A percentile compares a stretch with the other conserved stretches of the same genome.
Evolutionary conservation across 306 rosid genomes (phyloP).

Genomic region (Cotoneaster glaucophyllus): DNA sequence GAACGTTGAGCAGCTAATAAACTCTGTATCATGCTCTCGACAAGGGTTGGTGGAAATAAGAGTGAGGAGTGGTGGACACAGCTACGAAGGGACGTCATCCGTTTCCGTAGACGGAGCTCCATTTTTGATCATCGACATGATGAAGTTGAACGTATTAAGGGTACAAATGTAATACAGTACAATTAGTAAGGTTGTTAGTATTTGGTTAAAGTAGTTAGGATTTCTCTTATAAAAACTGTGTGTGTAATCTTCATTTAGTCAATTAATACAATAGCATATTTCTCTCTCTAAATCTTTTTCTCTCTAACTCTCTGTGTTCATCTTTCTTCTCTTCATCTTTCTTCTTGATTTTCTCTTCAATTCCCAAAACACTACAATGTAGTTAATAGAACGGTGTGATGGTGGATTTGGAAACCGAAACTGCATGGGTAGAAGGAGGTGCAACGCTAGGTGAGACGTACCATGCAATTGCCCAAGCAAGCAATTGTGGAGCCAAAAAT

Average conservation of each 20-base stretch:
- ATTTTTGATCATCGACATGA: constrained; percentile 66
- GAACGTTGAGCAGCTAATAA: constrained; percentile 40
- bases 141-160: constrained; percentile 63
- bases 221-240: too few relatives aligned
- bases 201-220: too few relatives aligned
- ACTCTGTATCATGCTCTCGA: constrained; percentile 39
- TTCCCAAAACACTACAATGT: too few relatives aligned
- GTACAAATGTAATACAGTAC: too few relatives aligned
- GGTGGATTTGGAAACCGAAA: constrained; percentile 44
- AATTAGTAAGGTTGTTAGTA: too few relatives aligned
- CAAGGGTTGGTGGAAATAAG: constrained; percentile 31
- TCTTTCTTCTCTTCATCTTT: too few relatives aligned
- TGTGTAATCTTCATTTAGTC: too few relatives aligned
- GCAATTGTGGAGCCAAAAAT: too few relatives aligned
- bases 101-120: constrained; percentile 34
- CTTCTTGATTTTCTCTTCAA: too few relatives aligned
- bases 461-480: constrained; percentile 52
- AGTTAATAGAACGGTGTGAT: constrained; percentile 40
- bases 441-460: constrained; percentile 80
- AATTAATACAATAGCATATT: too few relatives aligned
- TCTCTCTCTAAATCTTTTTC: too few relatives aligned
- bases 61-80: constrained; percentile 70
- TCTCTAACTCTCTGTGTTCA: too few relatives aligned
- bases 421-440: constrained; percentile 83
- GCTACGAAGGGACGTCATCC: constrained; percentile 77